These are phyloP conservation scores for Mycena capillaripes DNA, from an alignment of 768 basidiomycete genomes.

Conservation along the genomic window DNA sequence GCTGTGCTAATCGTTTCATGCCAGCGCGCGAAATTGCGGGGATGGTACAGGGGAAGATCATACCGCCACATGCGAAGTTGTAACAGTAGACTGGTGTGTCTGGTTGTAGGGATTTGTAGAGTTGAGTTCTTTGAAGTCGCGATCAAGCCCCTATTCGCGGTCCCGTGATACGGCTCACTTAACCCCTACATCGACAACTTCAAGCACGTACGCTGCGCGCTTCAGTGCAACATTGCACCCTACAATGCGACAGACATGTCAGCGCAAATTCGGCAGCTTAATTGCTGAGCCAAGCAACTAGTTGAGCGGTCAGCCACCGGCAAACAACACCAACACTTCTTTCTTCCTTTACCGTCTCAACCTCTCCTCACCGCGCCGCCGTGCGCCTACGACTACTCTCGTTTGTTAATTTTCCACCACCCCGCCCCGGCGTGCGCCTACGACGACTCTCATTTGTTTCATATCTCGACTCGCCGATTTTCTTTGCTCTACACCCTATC, in stretches of 20 bases:
- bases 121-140: too few relatives aligned
- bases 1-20: background rate
- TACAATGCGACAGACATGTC: background rate
- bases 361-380: background rate
- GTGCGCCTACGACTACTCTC: too few relatives aligned
- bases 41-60: background rate
- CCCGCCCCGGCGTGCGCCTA: too few relatives aligned
- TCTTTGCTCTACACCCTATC: background rate
- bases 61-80: background rate
- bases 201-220: too few relatives aligned
- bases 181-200: background rate
- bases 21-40: background rate
- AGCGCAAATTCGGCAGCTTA: background rate
- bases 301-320: background rate
- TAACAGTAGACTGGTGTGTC: background rate
- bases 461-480: too few relatives aligned
- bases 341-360: too few relatives aligned
- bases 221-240: too few relatives aligned
- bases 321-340: constrained; percentile 2
- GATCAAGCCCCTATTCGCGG: too few relatives aligned
- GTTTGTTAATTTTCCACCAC: too few relatives aligned
- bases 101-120: too few relatives aligned
- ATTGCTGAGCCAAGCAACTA: background rate
- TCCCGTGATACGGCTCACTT: background rate
- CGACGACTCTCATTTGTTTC: background rate